Evolutionary conservation across 371 early-diverging fungal genomes (phyloP).

Genomic region (Haplosporangium sp.): DNA sequence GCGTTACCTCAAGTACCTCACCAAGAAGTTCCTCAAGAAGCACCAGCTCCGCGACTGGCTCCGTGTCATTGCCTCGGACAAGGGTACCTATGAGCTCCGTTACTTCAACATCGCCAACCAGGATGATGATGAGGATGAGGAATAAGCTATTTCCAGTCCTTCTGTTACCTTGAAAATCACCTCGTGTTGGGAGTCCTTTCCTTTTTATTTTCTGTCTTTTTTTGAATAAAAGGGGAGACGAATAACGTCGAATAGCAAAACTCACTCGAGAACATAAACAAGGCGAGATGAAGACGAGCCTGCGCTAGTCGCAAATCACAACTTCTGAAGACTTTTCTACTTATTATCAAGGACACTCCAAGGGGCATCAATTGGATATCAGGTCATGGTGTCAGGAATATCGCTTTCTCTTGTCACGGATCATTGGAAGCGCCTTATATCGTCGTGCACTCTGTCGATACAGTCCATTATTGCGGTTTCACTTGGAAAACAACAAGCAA

Average conservation of each 20-base stretch:
- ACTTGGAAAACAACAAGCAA: too few relatives aligned
- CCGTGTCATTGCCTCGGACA: conserved; percentile 93
- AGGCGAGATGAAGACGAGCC: conserved; percentile 79
- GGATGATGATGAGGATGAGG: conserved; percentile 84
- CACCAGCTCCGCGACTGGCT: conserved; percentile 98
- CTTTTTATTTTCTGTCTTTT: conserved; percentile 7
- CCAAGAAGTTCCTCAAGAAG: conserved; percentile 99
- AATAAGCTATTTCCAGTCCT: conserved; percentile 50
- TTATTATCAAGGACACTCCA: conserved; percentile 10
- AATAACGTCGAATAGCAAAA: conserved; percentile 22
- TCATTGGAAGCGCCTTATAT: not conserved
- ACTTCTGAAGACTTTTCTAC: conserved; percentile 60
- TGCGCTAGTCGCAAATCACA: conserved; percentile 68
- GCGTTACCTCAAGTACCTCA: conserved; percentile 99
- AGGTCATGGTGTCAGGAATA: too few relatives aligned
- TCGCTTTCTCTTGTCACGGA: too few relatives aligned
- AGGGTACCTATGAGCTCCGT: conserved; percentile 93
- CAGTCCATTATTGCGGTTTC: too few relatives aligned
- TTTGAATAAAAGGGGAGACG: conserved; percentile 35
- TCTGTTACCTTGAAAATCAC: conserved; percentile 6
- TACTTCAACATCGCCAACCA: conserved; percentile 96
- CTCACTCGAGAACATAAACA: conserved; percentile 19
- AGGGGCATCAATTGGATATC: too few relatives aligned
- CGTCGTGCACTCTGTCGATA: too few relatives aligned
- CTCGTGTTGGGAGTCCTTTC: conserved; percentile 22